Evolutionary conservation across 352 stramenopile genomes (phyloP), one percentile per base, ranked within the genome.

Genomic region (Phytopythium litorale): DNA sequence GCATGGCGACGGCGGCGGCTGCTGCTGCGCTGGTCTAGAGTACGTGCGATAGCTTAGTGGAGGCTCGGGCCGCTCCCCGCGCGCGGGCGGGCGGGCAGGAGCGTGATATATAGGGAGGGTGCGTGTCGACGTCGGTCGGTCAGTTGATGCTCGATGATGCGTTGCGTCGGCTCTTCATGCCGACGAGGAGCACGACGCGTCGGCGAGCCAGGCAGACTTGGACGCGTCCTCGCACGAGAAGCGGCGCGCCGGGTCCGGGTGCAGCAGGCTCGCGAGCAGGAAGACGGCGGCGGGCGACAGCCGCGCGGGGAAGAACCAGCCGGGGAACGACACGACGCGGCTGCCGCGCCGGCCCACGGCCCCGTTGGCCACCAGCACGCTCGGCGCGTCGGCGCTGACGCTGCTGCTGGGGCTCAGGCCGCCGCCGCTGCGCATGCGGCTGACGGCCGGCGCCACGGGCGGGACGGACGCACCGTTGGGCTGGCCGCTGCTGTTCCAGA

Each of bases 251-350:
- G 89, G 89, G 54, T 96, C 87, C 16, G 89, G 83, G 60, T 97
- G 84, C n/a, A 97, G 75, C 60, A 97, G 71, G 37, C 78, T 87
- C 21, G 79, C 70, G 58, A 97, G 73, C 37, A 97, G 53, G 51
- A 87, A 87, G 23, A 84, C 77, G 3, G 84, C 81, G 12, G 74
- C 40, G 4, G 83, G 73, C 5, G 79, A 88, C 58, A 97, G 72
- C 63, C 79, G 81, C 16, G 80, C 66, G 13, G 88, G 86, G 69
- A 97, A 97, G 25, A 96, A 81, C 87, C 88, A 97, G 48, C 73
- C 71, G 11, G 88, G 88, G 62, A 92, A 97, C 7, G 74, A 68
- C 43, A 92, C 78, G 7, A 75, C 68, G 37, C 71, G 73, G 56
- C 66, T 79, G 32, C 71, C 71, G 48, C 76, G 60, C 30, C 59